Conservation (phyloP, 306 rosid genomes). For the Citrullus colocynthis region DNA sequence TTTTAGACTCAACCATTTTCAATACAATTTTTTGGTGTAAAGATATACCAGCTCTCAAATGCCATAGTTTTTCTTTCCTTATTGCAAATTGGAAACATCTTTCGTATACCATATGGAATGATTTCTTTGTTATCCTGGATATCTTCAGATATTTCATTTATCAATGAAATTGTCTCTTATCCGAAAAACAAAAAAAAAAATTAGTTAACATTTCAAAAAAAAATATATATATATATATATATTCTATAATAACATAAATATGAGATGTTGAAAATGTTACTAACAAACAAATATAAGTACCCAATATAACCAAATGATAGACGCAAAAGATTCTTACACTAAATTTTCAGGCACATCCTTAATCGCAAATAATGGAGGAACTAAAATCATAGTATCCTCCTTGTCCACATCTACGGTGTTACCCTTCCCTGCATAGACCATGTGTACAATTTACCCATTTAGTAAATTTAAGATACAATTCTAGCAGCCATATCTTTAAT, state of each 20-base stretch:
- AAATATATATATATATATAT: too few species aligned
- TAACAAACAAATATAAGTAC: not conserved
- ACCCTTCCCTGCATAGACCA: slow-evolving; percentile 30
- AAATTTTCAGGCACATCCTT: slow-evolving; percentile 75
- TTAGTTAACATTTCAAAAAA: not conserved
- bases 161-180: too few species aligned
- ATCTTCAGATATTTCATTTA: too few species aligned
- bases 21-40: too few species aligned
- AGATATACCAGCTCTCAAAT: too few species aligned
- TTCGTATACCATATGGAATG: too few species aligned
- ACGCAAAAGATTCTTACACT: slow-evolving; percentile 42
- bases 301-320: slow-evolving; percentile 7
- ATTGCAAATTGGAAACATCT: too few species aligned
- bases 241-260: not conserved
- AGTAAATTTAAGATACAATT: not conserved
- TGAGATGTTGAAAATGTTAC: not conserved
- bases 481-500: not conserved
- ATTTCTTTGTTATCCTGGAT: too few species aligned
- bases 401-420: slow-evolving; percentile 50
- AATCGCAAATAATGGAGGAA: slow-evolving; percentile 63
- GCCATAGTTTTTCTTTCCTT: too few species aligned
- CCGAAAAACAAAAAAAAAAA: too few species aligned
- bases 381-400: slow-evolving; percentile 64
- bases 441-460: not conserved
- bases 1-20: too few species aligned